Conservation (phyloP, 352 stramenopile genomes). For the Globisporangium perplexum region DNA sequence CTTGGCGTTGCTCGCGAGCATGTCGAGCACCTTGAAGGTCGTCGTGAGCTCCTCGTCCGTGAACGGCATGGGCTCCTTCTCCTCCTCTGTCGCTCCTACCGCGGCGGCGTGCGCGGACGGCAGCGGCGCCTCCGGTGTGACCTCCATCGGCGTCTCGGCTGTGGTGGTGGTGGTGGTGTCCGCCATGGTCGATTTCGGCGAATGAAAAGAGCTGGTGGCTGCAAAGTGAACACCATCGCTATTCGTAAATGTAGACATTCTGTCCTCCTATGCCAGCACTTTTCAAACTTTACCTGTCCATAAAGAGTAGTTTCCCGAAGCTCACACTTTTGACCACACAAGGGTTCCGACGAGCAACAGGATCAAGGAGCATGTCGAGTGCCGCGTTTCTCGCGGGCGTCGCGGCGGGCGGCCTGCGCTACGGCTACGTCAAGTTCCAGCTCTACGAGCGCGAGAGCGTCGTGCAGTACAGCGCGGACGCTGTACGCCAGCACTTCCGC, state of each 20-base stretch:
- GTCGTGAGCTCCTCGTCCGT: conserved; percentile 48
- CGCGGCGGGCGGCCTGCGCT: conserved; percentile 52
- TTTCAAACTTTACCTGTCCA: no score
- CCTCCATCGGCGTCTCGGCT: conserved; percentile 17
- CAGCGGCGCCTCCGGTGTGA: conserved; percentile 23
- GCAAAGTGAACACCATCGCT: background rate
- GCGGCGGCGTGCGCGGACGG: conserved; percentile 7
- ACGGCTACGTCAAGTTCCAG: conserved; percentile 66
- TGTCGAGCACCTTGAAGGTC: conserved; percentile 66
- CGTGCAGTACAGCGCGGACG: conserved; percentile 57
- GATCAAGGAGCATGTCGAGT: conserved; percentile 35
- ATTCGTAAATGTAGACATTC: conserved; percentile 3
- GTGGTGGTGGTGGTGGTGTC: conserved; percentile 1
- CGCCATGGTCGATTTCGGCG: conserved; percentile 10
- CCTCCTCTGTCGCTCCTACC: conserved; percentile 12
- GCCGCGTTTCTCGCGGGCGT: conserved; percentile 67
- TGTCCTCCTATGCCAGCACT: background rate
- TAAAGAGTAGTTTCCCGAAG: no score
- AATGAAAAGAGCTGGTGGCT: background rate
- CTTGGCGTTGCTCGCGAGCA: conserved; percentile 37
- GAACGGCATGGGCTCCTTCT: conserved; percentile 58
- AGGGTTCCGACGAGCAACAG: background rate
- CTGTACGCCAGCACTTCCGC: conserved; percentile 60
- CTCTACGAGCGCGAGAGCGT: conserved; percentile 64
- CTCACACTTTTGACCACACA: no score